Evolutionary conservation across 495 filamentous ascomycete genomes (phyloP), one percentile per base, ranked within the genome.

Genomic region (Tuber magnatum): DNA sequence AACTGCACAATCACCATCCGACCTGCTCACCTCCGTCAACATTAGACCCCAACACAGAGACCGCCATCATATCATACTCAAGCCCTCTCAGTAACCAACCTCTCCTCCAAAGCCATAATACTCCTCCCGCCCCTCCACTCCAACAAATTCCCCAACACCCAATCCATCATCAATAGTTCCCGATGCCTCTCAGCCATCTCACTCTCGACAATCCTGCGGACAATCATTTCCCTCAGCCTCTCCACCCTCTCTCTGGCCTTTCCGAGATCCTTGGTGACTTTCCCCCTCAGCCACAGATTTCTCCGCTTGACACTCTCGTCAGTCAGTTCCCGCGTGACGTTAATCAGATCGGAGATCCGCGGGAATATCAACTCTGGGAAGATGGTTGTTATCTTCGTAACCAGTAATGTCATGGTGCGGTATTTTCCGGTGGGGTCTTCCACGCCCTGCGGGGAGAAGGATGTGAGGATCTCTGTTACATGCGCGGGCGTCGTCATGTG

Each of bases 71-170:
- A n/a, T 40, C 39, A 2, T 40, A 1, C 10, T 56, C 48, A 12
- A 56, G 12, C 56, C 28, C 56, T 65, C 28, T 28, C 48, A 28
- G 48, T 3, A 28, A 2, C 24, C 56, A 65, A 35, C 56, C 3
- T 65, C 56, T 18, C 56, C 56, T 65, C 56, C 28, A 65, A 18
- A 18, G 28, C 28, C 28, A 12, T 28, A 28, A 65, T 32, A 65
- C 56, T 65, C 56, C 12, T 65, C 56, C 56, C 56, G 32, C 12
- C 10, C 56, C 28, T 32, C 28, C 12, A 65, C 56, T 18, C 56
- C n/a, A 65, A 28, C 28, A 65, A 32, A 65, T 65, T 65, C 56
- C 56, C 56, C n/a, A 65, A 16, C n/a, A 65, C 56, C 56, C 56
- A 65, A 16, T 65, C 56, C 56, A 65, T 28, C 56, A 65, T 32